Evolutionary conservation across 208 protist species (phyloP).

Genomic region (Trypanosoma rangeli): DNA sequence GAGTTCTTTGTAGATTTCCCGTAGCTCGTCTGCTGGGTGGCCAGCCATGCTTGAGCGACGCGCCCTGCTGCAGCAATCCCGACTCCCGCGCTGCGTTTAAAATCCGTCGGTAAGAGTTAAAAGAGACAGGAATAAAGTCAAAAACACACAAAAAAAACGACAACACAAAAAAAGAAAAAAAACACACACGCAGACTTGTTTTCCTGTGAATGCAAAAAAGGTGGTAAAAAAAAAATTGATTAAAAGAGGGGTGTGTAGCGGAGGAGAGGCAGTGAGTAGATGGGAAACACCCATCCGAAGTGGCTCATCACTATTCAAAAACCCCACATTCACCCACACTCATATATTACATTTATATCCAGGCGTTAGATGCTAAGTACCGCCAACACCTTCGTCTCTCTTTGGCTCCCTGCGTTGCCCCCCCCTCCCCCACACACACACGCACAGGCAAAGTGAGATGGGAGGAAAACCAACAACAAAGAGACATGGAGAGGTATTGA

Average conservation of each 20-base stretch:
- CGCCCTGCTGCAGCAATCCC: not conserved
- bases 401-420: too few relatives aligned
- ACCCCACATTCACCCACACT: too few relatives aligned
- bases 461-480: too few relatives aligned
- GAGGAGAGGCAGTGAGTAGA: not conserved
- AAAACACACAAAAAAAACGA: slow-evolving; percentile 11
- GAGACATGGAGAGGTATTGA: too few relatives aligned
- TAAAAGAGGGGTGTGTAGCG: too few relatives aligned
- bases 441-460: too few relatives aligned
- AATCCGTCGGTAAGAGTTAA: not conserved
- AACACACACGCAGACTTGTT: slow-evolving; percentile 9
- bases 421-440: too few relatives aligned
- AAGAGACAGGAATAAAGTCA: not conserved
- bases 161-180: slow-evolving; percentile 15
- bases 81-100: not conserved
- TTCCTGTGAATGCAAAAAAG: not conserved
- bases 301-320: too few relatives aligned
- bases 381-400: too few relatives aligned
- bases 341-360: too few relatives aligned
- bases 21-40: slow-evolving; percentile 3
- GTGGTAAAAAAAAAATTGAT: slow-evolving; percentile 12
- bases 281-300: too few relatives aligned
- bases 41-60: not conserved
- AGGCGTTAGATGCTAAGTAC: too few relatives aligned
- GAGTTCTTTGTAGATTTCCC: slow-evolving; percentile 8